A percentile compares a stretch with the other conserved stretches of the same genome.
phyloP scores from a whole-genome alignment of 108 stramenopile species.

The Discostella stelligeroides region DNA sequence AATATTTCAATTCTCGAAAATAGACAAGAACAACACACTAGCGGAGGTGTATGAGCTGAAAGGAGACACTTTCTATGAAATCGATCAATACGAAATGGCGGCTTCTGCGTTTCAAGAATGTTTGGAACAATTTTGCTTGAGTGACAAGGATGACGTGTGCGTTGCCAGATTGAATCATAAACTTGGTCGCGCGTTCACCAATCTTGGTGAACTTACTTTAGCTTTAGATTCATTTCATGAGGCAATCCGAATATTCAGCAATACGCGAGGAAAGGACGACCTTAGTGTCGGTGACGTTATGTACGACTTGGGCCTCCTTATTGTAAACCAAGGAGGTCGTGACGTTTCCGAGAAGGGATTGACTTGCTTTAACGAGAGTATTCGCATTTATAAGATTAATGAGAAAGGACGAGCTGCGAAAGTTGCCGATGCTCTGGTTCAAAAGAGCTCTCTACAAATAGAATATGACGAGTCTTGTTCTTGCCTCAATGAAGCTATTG shows the following conservation, averaged over 20 bases:
- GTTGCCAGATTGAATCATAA: conserved; percentile 31
- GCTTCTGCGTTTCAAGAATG: conserved; percentile 28
- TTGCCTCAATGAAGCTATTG: conserved; percentile 60
- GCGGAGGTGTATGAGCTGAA: conserved; percentile 35
- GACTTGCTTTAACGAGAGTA: conserved; percentile 40
- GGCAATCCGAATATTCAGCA: conserved; percentile 25
- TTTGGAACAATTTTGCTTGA: conserved; percentile 8
- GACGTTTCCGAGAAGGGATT: conserved; percentile 28
- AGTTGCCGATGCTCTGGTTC: conserved; percentile 38
- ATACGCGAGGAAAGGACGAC: conserved; percentile 24
- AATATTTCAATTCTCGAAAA: conserved; percentile 20
- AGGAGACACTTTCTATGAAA: conserved; percentile 33
- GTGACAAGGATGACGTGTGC: conserved; percentile 9
- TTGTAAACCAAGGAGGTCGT: conserved; percentile 23
- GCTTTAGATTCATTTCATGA: conserved; percentile 42
- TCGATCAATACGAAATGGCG: conserved; percentile 20
- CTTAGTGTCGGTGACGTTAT: conserved; percentile 44
- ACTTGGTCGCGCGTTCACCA: conserved; percentile 37
- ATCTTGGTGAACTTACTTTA: conserved; percentile 35
- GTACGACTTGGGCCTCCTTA: conserved; percentile 40
- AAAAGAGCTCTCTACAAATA: conserved; percentile 39
- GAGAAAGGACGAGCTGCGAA: conserved; percentile 25
- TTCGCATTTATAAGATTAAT: conserved; percentile 33
- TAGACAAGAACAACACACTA: conserved; percentile 6
- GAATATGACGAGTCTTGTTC: conserved; percentile 41